Evolutionary conservation across 148 eudicot genomes (phyloP).

Genomic region (Vaccinium corymbosum): DNA sequence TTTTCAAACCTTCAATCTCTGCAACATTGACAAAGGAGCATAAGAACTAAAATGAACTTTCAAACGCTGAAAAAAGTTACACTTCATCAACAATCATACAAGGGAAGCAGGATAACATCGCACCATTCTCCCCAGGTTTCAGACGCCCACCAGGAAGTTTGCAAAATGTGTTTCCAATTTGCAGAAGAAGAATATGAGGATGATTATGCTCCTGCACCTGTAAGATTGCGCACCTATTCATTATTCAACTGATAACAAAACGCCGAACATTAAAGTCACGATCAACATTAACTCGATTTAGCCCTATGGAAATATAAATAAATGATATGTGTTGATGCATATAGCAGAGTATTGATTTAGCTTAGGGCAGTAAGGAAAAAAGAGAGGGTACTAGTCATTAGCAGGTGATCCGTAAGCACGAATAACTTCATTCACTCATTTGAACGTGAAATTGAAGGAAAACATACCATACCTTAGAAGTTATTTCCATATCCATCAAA

Average conservation of each 20-base stretch:
- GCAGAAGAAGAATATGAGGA: slow-evolving; percentile 84
- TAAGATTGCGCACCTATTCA: not conserved
- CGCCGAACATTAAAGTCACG: not conserved
- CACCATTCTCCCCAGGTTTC: slow-evolving; percentile 95
- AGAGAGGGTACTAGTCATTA: not conserved
- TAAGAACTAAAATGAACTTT: not conserved
- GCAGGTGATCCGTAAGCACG: not conserved
- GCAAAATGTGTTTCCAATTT: slow-evolving; percentile 88
- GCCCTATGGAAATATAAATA: not conserved
- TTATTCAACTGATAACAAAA: not conserved
- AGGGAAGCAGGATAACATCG: not conserved
- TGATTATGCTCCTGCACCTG: slow-evolving; percentile 97
- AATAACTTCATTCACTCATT: not conserved
- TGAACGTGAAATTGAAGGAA: too few relatives aligned
- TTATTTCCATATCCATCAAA: not conserved
- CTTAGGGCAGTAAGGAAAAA: not conserved
- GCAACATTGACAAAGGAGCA: slow-evolving; percentile 11
- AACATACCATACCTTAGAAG: not conserved
- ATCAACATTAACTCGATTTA: not conserved
- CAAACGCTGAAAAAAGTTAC: not conserved
- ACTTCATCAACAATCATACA: not conserved
- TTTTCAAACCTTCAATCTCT: slow-evolving; percentile 74
- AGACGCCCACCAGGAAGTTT: slow-evolving; percentile 97
- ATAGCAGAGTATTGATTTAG: not conserved
- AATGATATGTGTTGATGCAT: not conserved